phyloP scores from a whole-genome alignment of 371 early-diverging fungal genomes.

The Mortierella sp. region DNA sequence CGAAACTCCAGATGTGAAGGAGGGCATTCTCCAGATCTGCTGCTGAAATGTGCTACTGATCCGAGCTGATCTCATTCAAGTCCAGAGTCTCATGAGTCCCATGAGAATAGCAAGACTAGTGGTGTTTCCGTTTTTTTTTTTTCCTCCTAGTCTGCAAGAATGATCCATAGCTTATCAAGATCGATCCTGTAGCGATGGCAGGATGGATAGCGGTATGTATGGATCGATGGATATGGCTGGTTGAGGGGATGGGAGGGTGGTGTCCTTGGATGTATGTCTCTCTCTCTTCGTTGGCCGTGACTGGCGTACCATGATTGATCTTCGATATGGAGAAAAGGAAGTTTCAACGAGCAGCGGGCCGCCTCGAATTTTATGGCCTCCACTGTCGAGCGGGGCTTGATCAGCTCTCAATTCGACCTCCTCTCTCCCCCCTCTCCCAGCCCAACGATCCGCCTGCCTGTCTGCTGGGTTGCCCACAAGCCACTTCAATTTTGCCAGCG shows the following conservation, averaged over 20 bases:
- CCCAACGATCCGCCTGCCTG: background rate
- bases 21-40: too few species aligned
- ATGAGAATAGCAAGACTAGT: too few species aligned
- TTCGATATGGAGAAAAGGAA: conserved; percentile 8
- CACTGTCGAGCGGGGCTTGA: too few species aligned
- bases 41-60: too few species aligned
- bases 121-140: too few species aligned
- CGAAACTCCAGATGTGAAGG: too few species aligned
- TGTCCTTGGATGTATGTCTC: background rate
- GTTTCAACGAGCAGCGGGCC: background rate
- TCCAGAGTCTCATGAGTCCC: too few species aligned
- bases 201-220: background rate
- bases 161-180: too few species aligned
- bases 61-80: too few species aligned
- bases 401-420: background rate
- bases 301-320: conserved; percentile 3
- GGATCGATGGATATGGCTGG: conserved; percentile 7
- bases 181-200: background rate
- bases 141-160: too few species aligned
- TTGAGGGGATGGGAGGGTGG: background rate
- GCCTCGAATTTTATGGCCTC: background rate
- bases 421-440: background rate
- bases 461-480: background rate
- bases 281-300: background rate
- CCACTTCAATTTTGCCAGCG: too few species aligned